phyloP scores from a whole-genome alignment of 169 alveolate genomes.

The Cyclospora cayetanensis region DNA sequence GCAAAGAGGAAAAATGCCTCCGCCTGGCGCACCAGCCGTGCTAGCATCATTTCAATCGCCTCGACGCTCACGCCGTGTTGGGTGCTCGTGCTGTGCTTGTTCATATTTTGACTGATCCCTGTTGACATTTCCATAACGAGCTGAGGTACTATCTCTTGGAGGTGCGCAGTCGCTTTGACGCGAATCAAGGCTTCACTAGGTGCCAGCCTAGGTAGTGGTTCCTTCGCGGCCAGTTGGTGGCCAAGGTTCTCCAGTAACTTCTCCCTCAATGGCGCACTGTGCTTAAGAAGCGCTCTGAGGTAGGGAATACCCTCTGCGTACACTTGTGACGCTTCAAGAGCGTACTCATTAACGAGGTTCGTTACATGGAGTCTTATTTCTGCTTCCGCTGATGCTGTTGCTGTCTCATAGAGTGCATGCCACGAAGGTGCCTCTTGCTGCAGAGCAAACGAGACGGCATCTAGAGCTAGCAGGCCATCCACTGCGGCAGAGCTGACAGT shows the following conservation, averaged over 20 bases:
- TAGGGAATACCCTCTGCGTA: background rate
- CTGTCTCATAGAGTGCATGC: background rate
- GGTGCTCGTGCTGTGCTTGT: constrained; percentile 39
- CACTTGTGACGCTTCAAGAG: background rate
- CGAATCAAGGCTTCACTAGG: background rate
- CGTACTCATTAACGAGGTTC: background rate
- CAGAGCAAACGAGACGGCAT: constrained; percentile 2
- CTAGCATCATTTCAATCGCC: background rate
- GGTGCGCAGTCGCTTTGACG: background rate
- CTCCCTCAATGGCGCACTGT: background rate
- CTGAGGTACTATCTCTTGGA: background rate
- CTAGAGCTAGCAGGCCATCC: background rate
- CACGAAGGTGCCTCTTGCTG: background rate
- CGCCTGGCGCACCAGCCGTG: background rate
- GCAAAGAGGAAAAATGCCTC: background rate
- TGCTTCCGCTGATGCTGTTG: constrained; percentile 49
- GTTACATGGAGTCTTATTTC: background rate
- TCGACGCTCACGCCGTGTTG: background rate
- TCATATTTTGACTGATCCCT: constrained; percentile 20
- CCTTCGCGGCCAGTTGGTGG: too few species aligned
- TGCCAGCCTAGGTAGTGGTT: too few species aligned
- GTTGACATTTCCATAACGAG: background rate
- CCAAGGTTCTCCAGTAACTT: background rate
- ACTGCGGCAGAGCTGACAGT: constrained; percentile 14
- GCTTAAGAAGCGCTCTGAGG: background rate